These are phyloP conservation scores for Suhomyces prunicola DNA, from an alignment of 805 yeast genomes.

Conservation along the genomic window DNA sequence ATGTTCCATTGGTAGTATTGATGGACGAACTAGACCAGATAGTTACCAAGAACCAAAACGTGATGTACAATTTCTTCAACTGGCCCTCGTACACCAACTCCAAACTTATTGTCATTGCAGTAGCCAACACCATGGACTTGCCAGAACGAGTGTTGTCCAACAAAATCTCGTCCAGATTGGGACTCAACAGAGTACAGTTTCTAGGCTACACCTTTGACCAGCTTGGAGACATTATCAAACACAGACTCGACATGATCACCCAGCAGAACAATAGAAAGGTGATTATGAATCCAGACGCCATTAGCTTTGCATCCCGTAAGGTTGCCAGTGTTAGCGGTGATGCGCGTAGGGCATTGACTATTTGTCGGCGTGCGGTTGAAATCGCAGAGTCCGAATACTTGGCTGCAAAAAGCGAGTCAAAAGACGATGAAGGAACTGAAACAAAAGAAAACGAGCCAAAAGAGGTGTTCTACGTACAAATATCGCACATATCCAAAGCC, in stretches of 20 bases:
- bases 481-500: conserved; percentile 74
- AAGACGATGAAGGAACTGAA: background rate
- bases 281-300: conserved; percentile 63
- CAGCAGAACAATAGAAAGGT: conserved; percentile 40
- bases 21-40: conserved; percentile 94
- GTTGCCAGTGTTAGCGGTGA: conserved; percentile 97
- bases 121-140: conserved; percentile 95
- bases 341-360: conserved; percentile 87
- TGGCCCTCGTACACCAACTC: conserved; percentile 91
- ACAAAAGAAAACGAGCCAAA: conserved; percentile 13
- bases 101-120: conserved; percentile 81
- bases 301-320: conserved; percentile 88
- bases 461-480: conserved; percentile 55
- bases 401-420: conserved; percentile 11
- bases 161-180: conserved; percentile 88
- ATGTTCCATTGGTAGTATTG: conserved; percentile 64
- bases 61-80: conserved; percentile 93
- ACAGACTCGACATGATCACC: conserved; percentile 53
- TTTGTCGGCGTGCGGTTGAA: conserved; percentile 86
- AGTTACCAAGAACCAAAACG: conserved; percentile 75
- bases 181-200: conserved; percentile 81
- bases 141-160: conserved; percentile 87
- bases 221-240: conserved; percentile 67
- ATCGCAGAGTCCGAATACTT: conserved; percentile 68
- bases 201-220: conserved; percentile 84